Evolutionary conservation across 176 grass and related monocot genomes (phyloP), one percentile per base, ranked within the genome.

Genomic region (Poa pratensis): DNA sequence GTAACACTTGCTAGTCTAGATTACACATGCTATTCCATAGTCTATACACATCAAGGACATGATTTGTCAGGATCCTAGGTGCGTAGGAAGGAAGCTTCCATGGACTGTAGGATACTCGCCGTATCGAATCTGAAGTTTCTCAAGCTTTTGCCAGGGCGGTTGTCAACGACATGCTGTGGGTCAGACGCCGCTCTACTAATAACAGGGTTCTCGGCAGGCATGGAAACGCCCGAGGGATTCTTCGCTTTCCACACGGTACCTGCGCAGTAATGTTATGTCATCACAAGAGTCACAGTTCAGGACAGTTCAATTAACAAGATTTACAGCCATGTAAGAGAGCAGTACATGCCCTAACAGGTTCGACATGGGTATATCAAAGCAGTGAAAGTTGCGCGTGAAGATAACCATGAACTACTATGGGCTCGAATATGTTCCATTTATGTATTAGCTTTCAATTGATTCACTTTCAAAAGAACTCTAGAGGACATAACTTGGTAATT

Each of bases 71-170:
- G 43, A 45, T 45, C 43, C 43, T 45, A 45, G 73, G 61, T 78
- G 22, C 46, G 85, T 48, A 75, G 62, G 30, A 97, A 97, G 68
- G 86, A 90, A 57, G 87, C 89, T 54, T 95, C 93, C 82, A 94
- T 85, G 26, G 91, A 89, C 87, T 98, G 87, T 55, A 95, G 35
- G 53, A 98, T 98, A 65, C 90, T 86, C 5, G 71, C 83, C 0
- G 80, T 74, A 83, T 98, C 91, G 48, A 98, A 98, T 62, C 80
- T 91, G 86, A 98, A 98, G 66, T 86, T 95, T 90, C 96, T 88
- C 83, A 98, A 98, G 80, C 91, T 98, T 85, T 65, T 89, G 62
- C 96, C 93, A 13, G 96, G 93, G 62, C 89, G 87, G 76, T 66
- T 92, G 61, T 94, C 93, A 18, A 53, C 63, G 17, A 53, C 63